A percentile compares a stretch with the other conserved stretches of the same genome.
These are phyloP conservation scores for Phytophthora capsici DNA, from an alignment of 352 stramenopile genomes.

Conservation along the genomic window DNA sequence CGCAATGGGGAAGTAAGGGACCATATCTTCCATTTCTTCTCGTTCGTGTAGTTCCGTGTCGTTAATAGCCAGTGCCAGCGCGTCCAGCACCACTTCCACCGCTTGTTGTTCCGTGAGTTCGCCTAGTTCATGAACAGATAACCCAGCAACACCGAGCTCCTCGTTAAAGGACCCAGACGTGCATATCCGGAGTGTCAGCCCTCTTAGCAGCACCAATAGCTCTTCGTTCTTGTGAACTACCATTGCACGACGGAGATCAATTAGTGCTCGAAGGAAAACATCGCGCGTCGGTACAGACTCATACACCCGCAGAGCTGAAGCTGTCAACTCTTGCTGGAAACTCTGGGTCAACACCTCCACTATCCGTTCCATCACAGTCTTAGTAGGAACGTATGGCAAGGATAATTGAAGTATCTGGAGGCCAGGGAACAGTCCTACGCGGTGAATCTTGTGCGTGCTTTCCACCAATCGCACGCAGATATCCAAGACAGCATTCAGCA, in stretches of 20 bases:
- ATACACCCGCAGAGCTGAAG: constrained; percentile 70
- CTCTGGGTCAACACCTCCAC: constrained; percentile 64
- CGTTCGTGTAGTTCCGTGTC: constrained; percentile 75
- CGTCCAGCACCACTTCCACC: constrained; percentile 61
- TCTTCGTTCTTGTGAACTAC: constrained; percentile 56
- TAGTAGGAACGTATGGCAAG: constrained; percentile 48
- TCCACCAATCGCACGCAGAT: constrained; percentile 76
- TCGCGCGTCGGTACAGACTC: constrained; percentile 72
- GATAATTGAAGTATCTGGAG: constrained; percentile 72
- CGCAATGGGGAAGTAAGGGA: constrained; percentile 71
- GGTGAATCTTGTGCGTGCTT: constrained; percentile 82
- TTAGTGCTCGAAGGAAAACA: constrained; percentile 79
- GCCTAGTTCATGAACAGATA: constrained; percentile 64
- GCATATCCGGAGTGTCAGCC: constrained; percentile 70
- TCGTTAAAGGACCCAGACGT: constrained; percentile 80
- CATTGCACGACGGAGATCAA: constrained; percentile 71
- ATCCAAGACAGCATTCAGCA: constrained; percentile 78
- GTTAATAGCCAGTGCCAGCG: constrained; percentile 67
- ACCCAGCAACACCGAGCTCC: constrained; percentile 54
- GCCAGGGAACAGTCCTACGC: constrained; percentile 67
- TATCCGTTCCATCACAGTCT: constrained; percentile 59
- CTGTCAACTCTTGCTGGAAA: constrained; percentile 84
- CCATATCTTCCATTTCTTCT: constrained; percentile 71
- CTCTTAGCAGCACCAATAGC: constrained; percentile 47
- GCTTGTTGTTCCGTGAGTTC: constrained; percentile 64